These are phyloP conservation scores for Yamadazyma akitaensis DNA, from an alignment of 805 yeast species.

Conservation along the genomic window DNA sequence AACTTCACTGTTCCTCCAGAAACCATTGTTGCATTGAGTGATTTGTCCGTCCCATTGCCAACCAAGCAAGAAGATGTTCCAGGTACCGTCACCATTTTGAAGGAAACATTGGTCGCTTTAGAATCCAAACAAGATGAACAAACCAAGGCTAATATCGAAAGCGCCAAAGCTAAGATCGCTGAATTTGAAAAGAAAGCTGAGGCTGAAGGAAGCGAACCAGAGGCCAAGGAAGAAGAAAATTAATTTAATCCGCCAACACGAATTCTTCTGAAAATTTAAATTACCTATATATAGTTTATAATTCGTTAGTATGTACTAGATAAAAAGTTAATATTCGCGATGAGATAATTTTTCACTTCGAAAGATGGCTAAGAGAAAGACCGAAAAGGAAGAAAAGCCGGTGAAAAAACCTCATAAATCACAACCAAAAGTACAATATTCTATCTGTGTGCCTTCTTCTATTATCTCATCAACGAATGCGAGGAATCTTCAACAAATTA, in stretches of 20 bases:
- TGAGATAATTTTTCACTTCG: constrained; percentile 5
- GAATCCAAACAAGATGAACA: constrained; percentile 73
- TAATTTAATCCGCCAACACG: background rate
- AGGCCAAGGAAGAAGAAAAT: constrained; percentile 1
- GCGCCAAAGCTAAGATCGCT: constrained; percentile 74
- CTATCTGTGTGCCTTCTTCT: constrained; percentile 73
- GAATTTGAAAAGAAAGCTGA: constrained; percentile 54
- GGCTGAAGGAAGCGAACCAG: constrained; percentile 22
- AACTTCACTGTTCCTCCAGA: constrained; percentile 76
- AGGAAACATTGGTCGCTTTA: constrained; percentile 67
- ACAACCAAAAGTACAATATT: constrained; percentile 31
- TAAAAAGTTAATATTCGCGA: constrained; percentile 5
- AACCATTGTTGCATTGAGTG: constrained; percentile 70
- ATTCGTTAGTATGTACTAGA: background rate
- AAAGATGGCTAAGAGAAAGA: constrained; percentile 21
- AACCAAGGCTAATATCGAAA: constrained; percentile 70
- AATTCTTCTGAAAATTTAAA: too few relatives aligned
- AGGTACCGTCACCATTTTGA: constrained; percentile 60
- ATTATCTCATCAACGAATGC: constrained; percentile 55
- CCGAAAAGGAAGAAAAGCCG: constrained; percentile 20
- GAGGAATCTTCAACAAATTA: constrained; percentile 66
- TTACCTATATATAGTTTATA: background rate
- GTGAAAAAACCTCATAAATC: constrained; percentile 31
- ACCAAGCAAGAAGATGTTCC: constrained; percentile 68
- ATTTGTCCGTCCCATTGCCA: constrained; percentile 77